A percentile compares a stretch with the other conserved stretches of the same genome.
Evolutionary conservation across 306 rosid species (phyloP).

Genomic region (Luffa aegyptiaca): DNA sequence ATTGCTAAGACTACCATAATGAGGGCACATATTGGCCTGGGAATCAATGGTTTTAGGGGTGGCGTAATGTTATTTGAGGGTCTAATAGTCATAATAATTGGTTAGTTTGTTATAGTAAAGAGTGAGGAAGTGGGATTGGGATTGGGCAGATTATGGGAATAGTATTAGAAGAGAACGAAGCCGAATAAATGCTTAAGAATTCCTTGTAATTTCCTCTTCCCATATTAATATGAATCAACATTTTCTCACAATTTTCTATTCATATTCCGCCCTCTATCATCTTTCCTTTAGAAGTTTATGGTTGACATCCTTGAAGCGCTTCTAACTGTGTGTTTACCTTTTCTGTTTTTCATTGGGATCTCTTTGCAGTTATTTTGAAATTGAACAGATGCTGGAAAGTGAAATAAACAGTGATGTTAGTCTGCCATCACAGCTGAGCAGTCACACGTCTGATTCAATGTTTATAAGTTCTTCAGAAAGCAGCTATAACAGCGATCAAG

Average conservation of each 20-base stretch:
- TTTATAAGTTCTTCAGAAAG: conserved; percentile 76
- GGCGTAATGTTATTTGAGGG: background rate
- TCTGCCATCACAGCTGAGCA: conserved; percentile 61
- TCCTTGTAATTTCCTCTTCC: background rate
- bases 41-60: background rate
- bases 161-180: background rate
- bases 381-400: conserved; percentile 49
- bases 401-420: conserved; percentile 62
- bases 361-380: conserved; percentile 62
- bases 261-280: background rate
- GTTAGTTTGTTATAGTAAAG: background rate
- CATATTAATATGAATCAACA: background rate
- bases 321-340: conserved; percentile 6
- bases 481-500: conserved; percentile 88
- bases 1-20: background rate
- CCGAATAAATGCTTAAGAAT: background rate
- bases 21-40: background rate
- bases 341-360: conserved; percentile 20
- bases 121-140: background rate
- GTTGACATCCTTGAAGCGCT: background rate
- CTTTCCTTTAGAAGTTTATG: background rate
- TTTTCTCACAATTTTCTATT: background rate
- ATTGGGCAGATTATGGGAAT: background rate
- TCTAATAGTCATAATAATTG: background rate
- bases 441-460: conserved; percentile 60